Base-by-base conservation (phyloP, 805 yeast species). In the Saturnispora silvae region DNA sequence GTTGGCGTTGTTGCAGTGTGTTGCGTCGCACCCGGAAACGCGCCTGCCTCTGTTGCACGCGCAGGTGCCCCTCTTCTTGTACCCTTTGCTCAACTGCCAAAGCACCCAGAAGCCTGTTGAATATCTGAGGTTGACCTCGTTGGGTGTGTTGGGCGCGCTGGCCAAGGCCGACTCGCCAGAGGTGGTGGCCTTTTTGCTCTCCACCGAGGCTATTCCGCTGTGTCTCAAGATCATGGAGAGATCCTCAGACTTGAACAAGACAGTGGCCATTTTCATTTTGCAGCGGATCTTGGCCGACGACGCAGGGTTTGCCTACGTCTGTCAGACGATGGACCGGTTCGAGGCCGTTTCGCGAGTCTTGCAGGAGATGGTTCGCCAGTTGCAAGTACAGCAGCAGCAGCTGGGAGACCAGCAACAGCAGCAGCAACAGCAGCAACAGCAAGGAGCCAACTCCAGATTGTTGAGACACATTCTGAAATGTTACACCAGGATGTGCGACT, bases 121-220 rank as follows among this genome's bases (percentile, higher is more conserved):
- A 60, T 92, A 92, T 56, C 69, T 89, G 51, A 70, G 97, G 45
- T 70, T 89, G 45, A 92, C 98, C 1, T 81, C 95, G 37, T 70
- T 89, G 43, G 98, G 98, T 28, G 98, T 89, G 5, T 83, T 89
- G 54, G 98, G 98, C 16, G 97, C 98, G 0, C 65, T 89, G 39
- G 97, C 92, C 19, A 89, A 92, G 51, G 89, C 87, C 57, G 98
- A 89, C 53, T 82, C 95, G 4, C 85, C 95, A 13, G 95, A 89
- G 49, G 97, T 89, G 31, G 87, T 92, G 44, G 82, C 82, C 44
- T 89, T 92, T 53, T 63, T 89, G 51, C 66, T 89, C 31, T 78
- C 95, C n/a, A 92, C 98, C 0, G 98, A 89, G 57, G 89, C 92
- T 49, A 94, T 92, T 24, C 98, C 98, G 4, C 63, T 92, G 39